A percentile compares a stretch with the other conserved stretches of the same genome.
These are phyloP conservation scores for Rhynchospora tenuis DNA, from an alignment of 176 grass and related monocot species.

Conservation along the genomic window DNA sequence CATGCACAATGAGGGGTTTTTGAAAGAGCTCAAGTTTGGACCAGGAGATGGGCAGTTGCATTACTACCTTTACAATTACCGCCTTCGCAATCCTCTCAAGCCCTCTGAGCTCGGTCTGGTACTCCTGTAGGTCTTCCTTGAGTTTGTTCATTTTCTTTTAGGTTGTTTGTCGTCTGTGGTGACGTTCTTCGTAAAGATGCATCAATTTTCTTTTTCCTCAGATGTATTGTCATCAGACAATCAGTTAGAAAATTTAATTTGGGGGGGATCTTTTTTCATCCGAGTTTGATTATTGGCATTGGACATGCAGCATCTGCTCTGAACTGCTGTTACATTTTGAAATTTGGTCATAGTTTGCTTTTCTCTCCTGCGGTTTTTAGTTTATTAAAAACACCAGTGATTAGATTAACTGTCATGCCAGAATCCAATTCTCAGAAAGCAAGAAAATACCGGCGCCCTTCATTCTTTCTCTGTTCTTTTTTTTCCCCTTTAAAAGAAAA, in stretches of 20 bases:
- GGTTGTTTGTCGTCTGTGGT: slow-evolving; percentile 15
- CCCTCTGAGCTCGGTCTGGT: slow-evolving; percentile 87
- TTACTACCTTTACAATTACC: slow-evolving; percentile 97
- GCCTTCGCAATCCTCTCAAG: slow-evolving; percentile 56
- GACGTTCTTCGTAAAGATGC: slow-evolving; percentile 2
- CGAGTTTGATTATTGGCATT: slow-evolving; percentile 8
- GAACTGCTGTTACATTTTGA: slow-evolving; percentile 8
- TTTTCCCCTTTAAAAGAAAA: not conserved
- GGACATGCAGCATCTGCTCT: not conserved
- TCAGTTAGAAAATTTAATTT: not conserved
- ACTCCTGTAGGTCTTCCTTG: slow-evolving; percentile 53
- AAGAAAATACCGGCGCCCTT: not conserved
- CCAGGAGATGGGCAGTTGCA: slow-evolving; percentile 95
- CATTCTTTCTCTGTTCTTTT: not conserved
- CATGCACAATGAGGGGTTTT: slow-evolving; percentile 87
- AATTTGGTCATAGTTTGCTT: slow-evolving; percentile 1
- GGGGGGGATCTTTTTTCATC: not conserved
- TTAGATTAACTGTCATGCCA: not conserved
- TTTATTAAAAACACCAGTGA: not conserved
- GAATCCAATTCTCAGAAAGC: not conserved
- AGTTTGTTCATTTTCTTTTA: not conserved
- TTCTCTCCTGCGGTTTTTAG: not conserved
- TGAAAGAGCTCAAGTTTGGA: slow-evolving; percentile 95
- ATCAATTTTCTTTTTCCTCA: not conserved
- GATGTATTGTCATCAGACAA: slow-evolving; percentile 2